These are phyloP conservation scores for Medicago lupulina DNA, from an alignment of 306 rosid genomes.

Conservation along the genomic window DNA sequence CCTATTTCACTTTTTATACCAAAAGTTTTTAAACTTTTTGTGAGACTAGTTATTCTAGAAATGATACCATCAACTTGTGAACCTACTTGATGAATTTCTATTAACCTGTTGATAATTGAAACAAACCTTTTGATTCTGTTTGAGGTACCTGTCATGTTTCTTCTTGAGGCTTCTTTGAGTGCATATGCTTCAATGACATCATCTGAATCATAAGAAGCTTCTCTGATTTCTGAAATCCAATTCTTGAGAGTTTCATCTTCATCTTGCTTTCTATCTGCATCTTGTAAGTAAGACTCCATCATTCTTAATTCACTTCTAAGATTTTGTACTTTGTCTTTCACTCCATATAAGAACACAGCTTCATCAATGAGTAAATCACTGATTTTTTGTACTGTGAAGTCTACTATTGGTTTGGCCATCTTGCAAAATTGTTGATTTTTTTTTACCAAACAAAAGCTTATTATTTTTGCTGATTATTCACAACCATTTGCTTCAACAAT, in stretches of 20 bases:
- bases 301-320: slow-evolving; percentile 47
- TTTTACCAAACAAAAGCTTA: background rate
- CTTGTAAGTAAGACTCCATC: slow-evolving; percentile 55
- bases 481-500: slow-evolving; percentile 15
- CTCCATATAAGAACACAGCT: slow-evolving; percentile 46
- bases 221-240: slow-evolving; percentile 63
- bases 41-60: slow-evolving; percentile 40
- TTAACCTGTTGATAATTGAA: slow-evolving; percentile 19
- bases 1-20: slow-evolving; percentile 44
- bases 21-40: slow-evolving; percentile 28
- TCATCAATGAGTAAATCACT: slow-evolving; percentile 48
- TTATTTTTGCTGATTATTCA: slow-evolving; percentile 7
- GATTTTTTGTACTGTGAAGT: slow-evolving; percentile 44
- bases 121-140: slow-evolving; percentile 43
- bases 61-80: slow-evolving; percentile 43
- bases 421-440: slow-evolving; percentile 16
- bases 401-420: slow-evolving; percentile 54
- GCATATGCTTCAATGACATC: slow-evolving; percentile 53
- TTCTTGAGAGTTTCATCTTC: slow-evolving; percentile 37
- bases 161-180: slow-evolving; percentile 44
- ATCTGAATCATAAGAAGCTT: slow-evolving; percentile 60
- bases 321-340: slow-evolving; percentile 44
- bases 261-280: slow-evolving; percentile 58
- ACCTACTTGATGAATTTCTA: slow-evolving; percentile 41
- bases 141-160: slow-evolving; percentile 7